These are phyloP conservation scores for Heliamphora pulchella DNA, from an alignment of 179 eudicot species.

Conservation along the genomic window DNA sequence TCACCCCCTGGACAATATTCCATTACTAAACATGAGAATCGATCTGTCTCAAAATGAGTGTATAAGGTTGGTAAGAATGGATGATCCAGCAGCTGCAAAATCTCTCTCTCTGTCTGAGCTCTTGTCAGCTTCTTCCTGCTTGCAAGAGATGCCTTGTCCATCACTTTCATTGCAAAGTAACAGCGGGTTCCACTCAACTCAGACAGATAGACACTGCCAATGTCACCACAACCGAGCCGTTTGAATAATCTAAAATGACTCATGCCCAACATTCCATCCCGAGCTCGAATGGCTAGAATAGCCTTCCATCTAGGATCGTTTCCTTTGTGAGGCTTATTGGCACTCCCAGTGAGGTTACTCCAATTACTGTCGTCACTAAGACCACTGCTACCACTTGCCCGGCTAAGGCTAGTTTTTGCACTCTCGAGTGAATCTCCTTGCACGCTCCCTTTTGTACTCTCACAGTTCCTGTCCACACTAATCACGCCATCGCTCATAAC, in stretches of 20 bases:
- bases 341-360: conserved; percentile 62
- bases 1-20: conserved; percentile 23
- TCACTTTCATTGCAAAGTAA: no score
- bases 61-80: conserved; percentile 63
- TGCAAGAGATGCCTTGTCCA: conserved; percentile 22
- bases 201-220: conserved; percentile 34
- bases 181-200: no score
- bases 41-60: conserved; percentile 66
- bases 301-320: conserved; percentile 74
- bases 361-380: conserved; percentile 67
- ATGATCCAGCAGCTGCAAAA: conserved; percentile 61
- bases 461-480: conserved; percentile 54
- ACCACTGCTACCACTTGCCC: conserved; percentile 80
- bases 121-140: conserved; percentile 55
- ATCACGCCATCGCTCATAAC: conserved; percentile 59
- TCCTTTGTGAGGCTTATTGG: conserved; percentile 65
- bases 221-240: conserved; percentile 59
- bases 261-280: conserved; percentile 62
- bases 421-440: conserved; percentile 77
- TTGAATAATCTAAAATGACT: conserved; percentile 54
- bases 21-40: conserved; percentile 66
- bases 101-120: conserved; percentile 69
- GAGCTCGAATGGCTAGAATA: conserved; percentile 43
- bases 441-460: conserved; percentile 42
- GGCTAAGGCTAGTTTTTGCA: conserved; percentile 73